Conservation (phyloP, 1,284 basidiomycete species). For the Trichosporon sp. region DNA sequence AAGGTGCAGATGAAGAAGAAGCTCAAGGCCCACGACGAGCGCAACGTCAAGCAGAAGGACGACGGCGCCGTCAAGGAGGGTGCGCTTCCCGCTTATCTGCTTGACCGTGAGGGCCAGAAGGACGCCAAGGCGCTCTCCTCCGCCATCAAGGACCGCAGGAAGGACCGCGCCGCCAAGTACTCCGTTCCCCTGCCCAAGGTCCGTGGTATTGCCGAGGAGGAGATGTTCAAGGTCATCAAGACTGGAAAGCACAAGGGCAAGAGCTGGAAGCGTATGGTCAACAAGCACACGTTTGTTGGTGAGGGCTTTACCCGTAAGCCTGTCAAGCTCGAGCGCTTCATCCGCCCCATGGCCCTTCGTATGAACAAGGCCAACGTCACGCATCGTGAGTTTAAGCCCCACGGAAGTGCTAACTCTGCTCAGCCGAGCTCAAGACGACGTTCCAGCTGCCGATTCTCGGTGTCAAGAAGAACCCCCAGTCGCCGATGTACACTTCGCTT, state of each 20-base stretch:
- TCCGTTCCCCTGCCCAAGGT: slow-evolving; percentile 96
- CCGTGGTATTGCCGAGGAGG: slow-evolving; percentile 96
- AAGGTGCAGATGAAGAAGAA: slow-evolving; percentile 99
- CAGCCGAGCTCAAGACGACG: slow-evolving; percentile 95
- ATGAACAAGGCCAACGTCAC: slow-evolving; percentile 99
- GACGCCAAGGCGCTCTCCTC: slow-evolving; percentile 97
- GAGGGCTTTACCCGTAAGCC: slow-evolving; percentile 98
- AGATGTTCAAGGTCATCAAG: slow-evolving; percentile 99
- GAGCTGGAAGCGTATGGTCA: slow-evolving; percentile 99
- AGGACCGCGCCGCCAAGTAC: slow-evolving; percentile 98
- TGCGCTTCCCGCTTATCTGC: slow-evolving; percentile 88
- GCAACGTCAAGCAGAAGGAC: slow-evolving; percentile 94
- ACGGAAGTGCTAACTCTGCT: slow-evolving; percentile 25
- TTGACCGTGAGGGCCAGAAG: slow-evolving; percentile 95
- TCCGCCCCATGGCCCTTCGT: slow-evolving; percentile 93
- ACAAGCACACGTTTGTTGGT: slow-evolving; percentile 98
- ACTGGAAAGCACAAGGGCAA: slow-evolving; percentile 97
- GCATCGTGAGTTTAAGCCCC: slow-evolving; percentile 71
- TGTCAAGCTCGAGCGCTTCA: slow-evolving; percentile 98
- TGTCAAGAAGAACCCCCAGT: slow-evolving; percentile 99
- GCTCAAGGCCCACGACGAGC: slow-evolving; percentile 97
- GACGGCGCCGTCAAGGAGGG: slow-evolving; percentile 77
- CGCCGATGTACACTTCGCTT: slow-evolving; percentile 85
- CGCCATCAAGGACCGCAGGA: slow-evolving; percentile 97
- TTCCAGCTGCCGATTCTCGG: slow-evolving; percentile 98